Percentiles rank a stretch among this genome's conserved stretches.
Conservation (phyloP, 2,329 filamentous ascomycete species). For the Leptosphaerulina australis region DNA sequence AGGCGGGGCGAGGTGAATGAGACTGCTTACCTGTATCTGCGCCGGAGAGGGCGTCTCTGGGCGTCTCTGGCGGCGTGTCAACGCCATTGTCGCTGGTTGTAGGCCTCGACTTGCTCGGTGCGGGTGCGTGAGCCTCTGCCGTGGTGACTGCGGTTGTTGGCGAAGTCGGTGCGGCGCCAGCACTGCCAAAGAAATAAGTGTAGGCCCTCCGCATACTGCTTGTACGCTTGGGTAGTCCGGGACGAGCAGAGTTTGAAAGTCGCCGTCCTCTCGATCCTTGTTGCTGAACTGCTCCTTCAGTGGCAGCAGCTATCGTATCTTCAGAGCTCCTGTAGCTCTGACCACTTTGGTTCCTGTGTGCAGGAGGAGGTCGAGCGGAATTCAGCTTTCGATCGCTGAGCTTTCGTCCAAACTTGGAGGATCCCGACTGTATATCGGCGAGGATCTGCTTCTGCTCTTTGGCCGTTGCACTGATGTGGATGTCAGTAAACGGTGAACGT, state of each 20-base stretch:
- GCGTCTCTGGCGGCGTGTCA: constrained; percentile 45
- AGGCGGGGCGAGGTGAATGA: constrained; percentile 23
- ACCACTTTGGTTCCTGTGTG: constrained; percentile 27
- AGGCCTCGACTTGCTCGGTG: constrained; percentile 29
- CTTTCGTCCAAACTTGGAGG: constrained; percentile 46
- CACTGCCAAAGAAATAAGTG: constrained; percentile 49
- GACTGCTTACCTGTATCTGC: constrained; percentile 25
- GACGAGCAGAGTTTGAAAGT: constrained; percentile 39
- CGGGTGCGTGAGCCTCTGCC: constrained; percentile 26
- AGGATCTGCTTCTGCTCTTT: constrained; percentile 50
- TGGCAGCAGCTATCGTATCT: constrained; percentile 39
- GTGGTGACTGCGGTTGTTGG: constrained; percentile 39
- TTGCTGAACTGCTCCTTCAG: constrained; percentile 31
- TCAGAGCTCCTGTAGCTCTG: constrained; percentile 33
- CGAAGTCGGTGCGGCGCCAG: constrained; percentile 31
- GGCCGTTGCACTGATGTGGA: constrained; percentile 34
- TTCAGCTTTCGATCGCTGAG: constrained; percentile 44
- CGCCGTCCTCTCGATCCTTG: constrained; percentile 44
- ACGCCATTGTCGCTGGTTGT: constrained; percentile 33
- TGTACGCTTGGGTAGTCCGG: constrained; percentile 45
- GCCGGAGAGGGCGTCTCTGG: constrained; percentile 27
- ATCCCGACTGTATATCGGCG: constrained; percentile 48
- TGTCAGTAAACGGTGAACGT: constrained; percentile 20
- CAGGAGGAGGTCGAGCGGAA: constrained; percentile 27
- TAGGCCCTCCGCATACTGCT: constrained; percentile 50